Evolutionary conservation across 208 protist genomes (phyloP).

Genomic region (Acanthamoeba triangularis): DNA sequence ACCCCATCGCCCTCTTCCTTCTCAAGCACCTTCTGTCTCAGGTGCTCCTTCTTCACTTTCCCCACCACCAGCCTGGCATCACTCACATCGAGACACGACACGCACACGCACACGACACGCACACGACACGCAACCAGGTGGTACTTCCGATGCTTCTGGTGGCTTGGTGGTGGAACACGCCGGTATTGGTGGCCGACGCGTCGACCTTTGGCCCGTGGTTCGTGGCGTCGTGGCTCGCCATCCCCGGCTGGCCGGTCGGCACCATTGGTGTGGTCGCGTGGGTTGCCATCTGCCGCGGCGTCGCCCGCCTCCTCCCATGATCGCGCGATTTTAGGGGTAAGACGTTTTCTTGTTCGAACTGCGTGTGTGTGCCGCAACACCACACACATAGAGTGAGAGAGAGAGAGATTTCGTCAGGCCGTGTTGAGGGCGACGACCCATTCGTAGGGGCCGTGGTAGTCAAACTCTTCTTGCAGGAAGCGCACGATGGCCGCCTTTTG

Average conservation of each 20-base stretch:
- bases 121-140: not conserved
- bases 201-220: conserved; percentile 38
- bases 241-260: conserved; percentile 39
- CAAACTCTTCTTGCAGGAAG: not conserved
- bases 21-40: not conserved
- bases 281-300: conserved; percentile 47
- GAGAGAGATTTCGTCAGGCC: not conserved
- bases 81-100: no score
- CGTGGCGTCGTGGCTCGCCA: conserved; percentile 44
- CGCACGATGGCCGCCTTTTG: not conserved
- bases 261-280: conserved; percentile 30
- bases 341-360: no score
- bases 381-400: no score
- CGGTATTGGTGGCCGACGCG: not conserved
- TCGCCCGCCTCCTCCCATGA: not conserved
- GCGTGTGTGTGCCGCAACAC: no score
- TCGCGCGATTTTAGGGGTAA: no score
- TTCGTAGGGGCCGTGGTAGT: not conserved
- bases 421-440: not conserved
- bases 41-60: not conserved
- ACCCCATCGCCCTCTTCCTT: not conserved
- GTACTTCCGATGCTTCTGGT: not conserved
- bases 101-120: not conserved
- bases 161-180: not conserved
- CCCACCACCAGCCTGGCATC: not conserved